Percentiles rank a stretch among this genome's conserved stretches.
phyloP scores from a whole-genome alignment of 2,329 filamentous ascomycete genomes.

The Cladosporium oxysporum region DNA sequence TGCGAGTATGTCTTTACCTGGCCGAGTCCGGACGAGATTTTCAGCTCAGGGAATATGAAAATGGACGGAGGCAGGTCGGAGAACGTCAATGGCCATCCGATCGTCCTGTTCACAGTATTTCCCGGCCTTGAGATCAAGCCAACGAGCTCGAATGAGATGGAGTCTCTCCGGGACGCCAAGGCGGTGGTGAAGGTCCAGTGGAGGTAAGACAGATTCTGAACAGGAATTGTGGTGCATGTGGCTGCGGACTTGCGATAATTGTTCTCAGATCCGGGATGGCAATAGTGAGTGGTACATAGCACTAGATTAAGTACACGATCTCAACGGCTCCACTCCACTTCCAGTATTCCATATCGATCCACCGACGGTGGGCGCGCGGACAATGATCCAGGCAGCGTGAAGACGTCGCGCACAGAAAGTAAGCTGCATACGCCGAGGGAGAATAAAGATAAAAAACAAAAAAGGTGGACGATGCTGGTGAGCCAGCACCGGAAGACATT shows the following conservation, averaged over 20 bases:
- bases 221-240: background rate
- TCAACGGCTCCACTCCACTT: too few species aligned
- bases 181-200: background rate
- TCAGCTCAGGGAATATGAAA: background rate
- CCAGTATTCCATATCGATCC: too few species aligned
- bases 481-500: conserved; percentile 15
- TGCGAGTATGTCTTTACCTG: background rate
- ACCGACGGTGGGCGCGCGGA: too few species aligned
- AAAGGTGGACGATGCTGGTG: background rate
- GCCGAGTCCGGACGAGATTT: background rate
- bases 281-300: too few species aligned
- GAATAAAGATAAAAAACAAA: background rate
- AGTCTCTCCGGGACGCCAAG: background rate
- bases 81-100: background rate
- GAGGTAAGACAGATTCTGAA: background rate
- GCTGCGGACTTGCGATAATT: too few species aligned
- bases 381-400: too few species aligned
- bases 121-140: background rate
- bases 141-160: background rate
- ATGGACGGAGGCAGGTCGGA: background rate
- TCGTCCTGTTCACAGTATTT: background rate
- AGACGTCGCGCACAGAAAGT: too few species aligned
- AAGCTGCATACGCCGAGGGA: too few species aligned
- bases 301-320: too few species aligned
- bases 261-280: too few species aligned